Evolutionary conservation across 306 rosid species (phyloP), one percentile per base, ranked within the genome.

Genomic region (Prosopis cineraria): DNA sequence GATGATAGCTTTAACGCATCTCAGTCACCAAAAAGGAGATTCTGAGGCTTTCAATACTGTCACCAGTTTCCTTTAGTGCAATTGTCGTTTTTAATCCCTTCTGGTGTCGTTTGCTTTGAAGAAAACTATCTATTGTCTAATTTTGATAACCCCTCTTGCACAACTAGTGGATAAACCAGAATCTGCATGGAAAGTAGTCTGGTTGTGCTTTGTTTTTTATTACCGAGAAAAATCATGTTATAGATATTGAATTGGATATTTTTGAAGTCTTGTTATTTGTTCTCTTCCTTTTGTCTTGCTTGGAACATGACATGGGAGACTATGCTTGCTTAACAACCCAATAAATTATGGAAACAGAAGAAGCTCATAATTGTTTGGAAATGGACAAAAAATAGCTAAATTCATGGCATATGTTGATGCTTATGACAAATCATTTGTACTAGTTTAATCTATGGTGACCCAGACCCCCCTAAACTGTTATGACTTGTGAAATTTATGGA

Each of bases 21-120:
- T 80, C 87, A 82, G 78, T 85, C 86, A 44, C 64, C 75, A 85
- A 37, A 77, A 76, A 78, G 82, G 68, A 86, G 85, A 84, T 83
- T 90, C 92, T 76, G 31, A 67, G 77, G 68, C 72, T 86, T 83
- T 82, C 78, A 82, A 63, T 60, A 36, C 30, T 36, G 29, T 10
- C 68, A 63, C 17, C 68, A 63, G 14, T 19, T n/a, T 20, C 70
- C 45, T 65, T 65, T 34, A 65, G 47, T 37, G 30, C 71, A 78
- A 70, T 68, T 44, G 80, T 88, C 88, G 62, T 81, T 87, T 86
- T 86, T 91, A 30, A 66, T 19, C 78, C 68, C 80, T 43, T 37
- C 65, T 36, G 40, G 14, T 20, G 71, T 11, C 10, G 71, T 66
- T 37, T 20, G 10, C 48, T 66, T n/a, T 66, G 48, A 39, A 66